A percentile compares a stretch with the other conserved stretches of the same genome.
phyloP scores from a whole-genome alignment of 306 rosid genomes.

The Datisca glomerata region DNA sequence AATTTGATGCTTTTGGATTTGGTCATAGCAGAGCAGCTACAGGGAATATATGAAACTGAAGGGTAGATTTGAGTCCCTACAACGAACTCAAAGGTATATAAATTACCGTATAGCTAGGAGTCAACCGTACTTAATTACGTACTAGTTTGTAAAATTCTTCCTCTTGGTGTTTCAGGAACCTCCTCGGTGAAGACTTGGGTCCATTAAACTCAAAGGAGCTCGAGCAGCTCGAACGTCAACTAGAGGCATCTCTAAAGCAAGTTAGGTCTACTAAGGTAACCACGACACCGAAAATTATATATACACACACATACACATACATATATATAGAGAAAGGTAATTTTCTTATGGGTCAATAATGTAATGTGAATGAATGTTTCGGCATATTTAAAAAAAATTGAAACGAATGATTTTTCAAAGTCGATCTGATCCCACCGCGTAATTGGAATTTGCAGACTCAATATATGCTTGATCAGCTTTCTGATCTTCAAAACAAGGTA shows the following conservation, averaged over 20 bases:
- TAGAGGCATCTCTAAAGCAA: constrained; percentile 77
- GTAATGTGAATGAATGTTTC: no score
- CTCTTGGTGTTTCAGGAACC: constrained; percentile 41
- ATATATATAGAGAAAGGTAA: no score
- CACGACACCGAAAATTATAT: not conserved
- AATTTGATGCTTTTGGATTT: not conserved
- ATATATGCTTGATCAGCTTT: constrained; percentile 81
- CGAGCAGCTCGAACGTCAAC: constrained; percentile 92
- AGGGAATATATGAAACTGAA: constrained; percentile 89
- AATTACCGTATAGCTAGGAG: not conserved
- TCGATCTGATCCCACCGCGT: no score
- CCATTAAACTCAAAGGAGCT: constrained; percentile 80
- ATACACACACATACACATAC: no score
- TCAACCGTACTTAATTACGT: not conserved
- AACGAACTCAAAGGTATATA: constrained; percentile 77
- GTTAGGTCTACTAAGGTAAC: constrained; percentile 83
- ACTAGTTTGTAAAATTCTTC: not conserved
- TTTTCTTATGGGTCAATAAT: no score
- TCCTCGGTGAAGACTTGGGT: constrained; percentile 92
- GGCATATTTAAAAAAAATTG: no score
- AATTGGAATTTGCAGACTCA: constrained; percentile 91
- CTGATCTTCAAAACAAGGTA: constrained; percentile 92
- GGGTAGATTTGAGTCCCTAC: constrained; percentile 72
- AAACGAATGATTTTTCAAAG: no score
- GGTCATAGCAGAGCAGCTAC: constrained; percentile 53